Percentiles rank a stretch among this genome's conserved stretches.
Evolutionary conservation across 2,329 filamentous ascomycete species (phyloP).

Genomic region (Leptosphaerulina australis): DNA sequence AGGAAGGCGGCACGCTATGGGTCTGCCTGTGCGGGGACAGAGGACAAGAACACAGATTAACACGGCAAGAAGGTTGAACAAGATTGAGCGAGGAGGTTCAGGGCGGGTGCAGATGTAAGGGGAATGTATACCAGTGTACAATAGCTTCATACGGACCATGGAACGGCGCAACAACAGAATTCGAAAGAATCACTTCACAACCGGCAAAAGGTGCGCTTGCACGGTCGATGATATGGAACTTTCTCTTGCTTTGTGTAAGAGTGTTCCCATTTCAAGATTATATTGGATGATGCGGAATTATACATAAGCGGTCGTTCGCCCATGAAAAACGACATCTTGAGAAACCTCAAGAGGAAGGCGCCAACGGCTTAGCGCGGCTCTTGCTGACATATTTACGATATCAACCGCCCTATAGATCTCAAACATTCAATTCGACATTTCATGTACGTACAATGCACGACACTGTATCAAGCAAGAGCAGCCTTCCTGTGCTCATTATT

Average conservation of each 20-base stretch:
- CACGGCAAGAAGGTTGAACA: slow-evolving; percentile 65
- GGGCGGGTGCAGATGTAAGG: slow-evolving; percentile 40
- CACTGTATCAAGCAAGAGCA: background rate
- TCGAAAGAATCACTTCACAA: background rate
- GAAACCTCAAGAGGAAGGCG: slow-evolving; percentile 7
- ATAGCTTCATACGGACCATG: slow-evolving; percentile 34
- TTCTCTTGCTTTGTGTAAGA: background rate
- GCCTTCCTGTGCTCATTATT: slow-evolving; percentile 27
- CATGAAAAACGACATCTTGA: background rate
- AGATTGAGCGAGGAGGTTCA: slow-evolving; percentile 58
- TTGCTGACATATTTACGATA: slow-evolving; percentile 3
- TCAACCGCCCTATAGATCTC: background rate
- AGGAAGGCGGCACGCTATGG: slow-evolving; percentile 90
- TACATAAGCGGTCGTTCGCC: too few relatives aligned
- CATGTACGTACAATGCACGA: background rate
- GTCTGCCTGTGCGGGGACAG: slow-evolving; percentile 88
- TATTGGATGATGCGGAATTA: too few relatives aligned
- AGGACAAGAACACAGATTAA: slow-evolving; percentile 77
- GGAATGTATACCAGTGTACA: slow-evolving; percentile 26
- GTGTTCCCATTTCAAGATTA: too few relatives aligned
- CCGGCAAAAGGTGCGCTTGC: background rate
- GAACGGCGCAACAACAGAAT: slow-evolving; percentile 14
- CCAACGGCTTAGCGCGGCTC: slow-evolving; percentile 3
- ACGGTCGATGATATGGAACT: background rate
- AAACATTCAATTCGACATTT: background rate